These are phyloP conservation scores for Dactylellina cionopaga DNA, from an alignment of 2,329 filamentous ascomycete genomes.

Conservation along the genomic window DNA sequence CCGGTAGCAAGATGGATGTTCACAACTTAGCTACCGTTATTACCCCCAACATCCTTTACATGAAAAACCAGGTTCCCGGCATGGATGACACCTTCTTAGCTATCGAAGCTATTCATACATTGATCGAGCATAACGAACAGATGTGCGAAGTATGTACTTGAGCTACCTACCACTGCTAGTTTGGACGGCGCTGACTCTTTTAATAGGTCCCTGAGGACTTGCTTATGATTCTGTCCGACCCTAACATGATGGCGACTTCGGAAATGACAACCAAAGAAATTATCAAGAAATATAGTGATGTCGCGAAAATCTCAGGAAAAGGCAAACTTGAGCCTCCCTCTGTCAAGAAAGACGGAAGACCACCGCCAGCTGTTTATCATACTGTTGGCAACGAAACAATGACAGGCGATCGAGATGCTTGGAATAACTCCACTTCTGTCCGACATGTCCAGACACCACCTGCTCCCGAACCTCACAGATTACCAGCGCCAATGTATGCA, in stretches of 20 bases:
- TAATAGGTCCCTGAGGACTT: conserved; percentile 89
- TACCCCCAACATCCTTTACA: conserved; percentile 91
- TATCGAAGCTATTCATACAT: conserved; percentile 88
- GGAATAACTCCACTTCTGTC: conserved; percentile 85
- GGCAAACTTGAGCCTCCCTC: conserved; percentile 58
- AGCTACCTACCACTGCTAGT: not conserved
- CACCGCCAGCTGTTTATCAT: conserved; percentile 68
- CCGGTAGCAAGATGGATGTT: conserved; percentile 98
- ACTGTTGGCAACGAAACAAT: conserved; percentile 88
- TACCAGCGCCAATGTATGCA: conserved; percentile 63
- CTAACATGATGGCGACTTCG: conserved; percentile 79
- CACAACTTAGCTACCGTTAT: conserved; percentile 98
- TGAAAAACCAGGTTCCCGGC: conserved; percentile 68
- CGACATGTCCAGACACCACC: conserved; percentile 74
- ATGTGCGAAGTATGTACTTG: conserved; percentile 86
- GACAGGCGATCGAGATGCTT: conserved; percentile 67
- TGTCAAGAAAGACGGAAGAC: conserved; percentile 66
- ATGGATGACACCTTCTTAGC: conserved; percentile 92
- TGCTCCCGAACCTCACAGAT: conserved; percentile 61
- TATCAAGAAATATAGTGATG: conserved; percentile 88
- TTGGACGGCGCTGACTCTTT: not conserved
- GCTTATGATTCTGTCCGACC: conserved; percentile 84
- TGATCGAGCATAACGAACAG: conserved; percentile 92
- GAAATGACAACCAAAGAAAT: conserved; percentile 98
- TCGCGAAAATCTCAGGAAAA: conserved; percentile 71